These are phyloP conservation scores for Penicillium sp. DNA, from an alignment of 2,329 filamentous ascomycete species.

Conservation along the genomic window DNA sequence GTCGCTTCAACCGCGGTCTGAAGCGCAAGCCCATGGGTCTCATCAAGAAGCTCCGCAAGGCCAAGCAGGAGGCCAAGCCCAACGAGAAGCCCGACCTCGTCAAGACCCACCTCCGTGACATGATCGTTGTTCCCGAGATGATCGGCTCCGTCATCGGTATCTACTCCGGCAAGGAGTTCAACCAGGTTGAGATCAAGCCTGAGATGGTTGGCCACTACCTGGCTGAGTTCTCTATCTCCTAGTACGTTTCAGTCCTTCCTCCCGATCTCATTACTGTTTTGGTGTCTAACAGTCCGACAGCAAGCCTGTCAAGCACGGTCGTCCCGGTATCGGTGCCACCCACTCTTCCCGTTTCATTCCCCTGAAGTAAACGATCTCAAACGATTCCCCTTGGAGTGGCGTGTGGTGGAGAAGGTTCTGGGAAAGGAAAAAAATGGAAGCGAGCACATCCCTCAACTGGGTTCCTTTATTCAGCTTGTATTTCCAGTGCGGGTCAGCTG, in stretches of 20 bases:
- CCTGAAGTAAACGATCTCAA: conserved; percentile 75
- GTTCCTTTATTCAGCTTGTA: conserved; percentile 41
- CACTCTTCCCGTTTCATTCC: conserved; percentile 99
- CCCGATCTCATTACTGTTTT: conserved; percentile 29
- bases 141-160: conserved; percentile 97
- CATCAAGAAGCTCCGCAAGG: conserved; percentile 99
- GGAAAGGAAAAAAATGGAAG: conserved; percentile 36
- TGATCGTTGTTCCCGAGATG: conserved; percentile 99
- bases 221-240: conserved; percentile 99
- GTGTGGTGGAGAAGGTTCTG: conserved; percentile 38
- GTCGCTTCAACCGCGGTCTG: conserved; percentile 98
- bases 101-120: conserved; percentile 99
- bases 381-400: conserved; percentile 40
- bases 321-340: conserved; percentile 99
- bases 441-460: conserved; percentile 27
- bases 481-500: conserved; percentile 41
- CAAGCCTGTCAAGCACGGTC: conserved; percentile 99
- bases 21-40: conserved; percentile 99
- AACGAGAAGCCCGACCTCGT: conserved; percentile 99
- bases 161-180: conserved; percentile 99
- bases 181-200: conserved; percentile 99
- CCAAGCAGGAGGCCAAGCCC: conserved; percentile 97
- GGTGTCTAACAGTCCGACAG: conserved; percentile 64
- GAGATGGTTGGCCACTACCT: conserved; percentile 99
- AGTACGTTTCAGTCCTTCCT: conserved; percentile 62